Evolutionary conservation across 805 yeast genomes (phyloP).

Genomic region (Hanseniaspora lindneri): DNA sequence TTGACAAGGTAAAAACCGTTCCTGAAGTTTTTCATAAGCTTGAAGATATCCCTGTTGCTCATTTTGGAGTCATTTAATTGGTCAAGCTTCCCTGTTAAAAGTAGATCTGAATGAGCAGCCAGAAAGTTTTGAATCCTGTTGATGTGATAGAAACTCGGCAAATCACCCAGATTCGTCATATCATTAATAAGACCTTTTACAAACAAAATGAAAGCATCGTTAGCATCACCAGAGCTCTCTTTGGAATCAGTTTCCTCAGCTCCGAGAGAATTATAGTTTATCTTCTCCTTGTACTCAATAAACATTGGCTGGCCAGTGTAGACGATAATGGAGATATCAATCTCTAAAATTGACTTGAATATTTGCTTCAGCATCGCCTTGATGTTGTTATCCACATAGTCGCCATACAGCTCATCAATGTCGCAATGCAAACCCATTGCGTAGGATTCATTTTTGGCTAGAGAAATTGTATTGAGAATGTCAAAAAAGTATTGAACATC

Average conservation of each 20-base stretch:
- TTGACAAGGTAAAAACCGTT: not conserved
- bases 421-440: conserved; percentile 2
- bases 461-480: not conserved
- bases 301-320: conserved; percentile 6
- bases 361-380: not conserved
- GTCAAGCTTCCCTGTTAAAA: not conserved
- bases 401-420: not conserved
- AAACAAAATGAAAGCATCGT: not conserved
- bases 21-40: not conserved
- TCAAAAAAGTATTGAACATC: conserved; percentile 2
- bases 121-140: not conserved
- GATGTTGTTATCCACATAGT: not conserved
- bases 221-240: not conserved
- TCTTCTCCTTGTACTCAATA: not conserved
- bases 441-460: not conserved
- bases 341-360: not conserved
- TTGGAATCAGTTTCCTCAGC: not conserved
- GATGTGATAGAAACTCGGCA: not conserved
- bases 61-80: not conserved
- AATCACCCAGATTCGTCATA: not conserved
- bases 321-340: not conserved
- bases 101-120: not conserved
- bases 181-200: not conserved
- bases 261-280: not conserved
- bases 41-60: not conserved